Base-by-base conservation (phyloP, 331 rosid genomes). In the Quercus tomentella region DNA sequence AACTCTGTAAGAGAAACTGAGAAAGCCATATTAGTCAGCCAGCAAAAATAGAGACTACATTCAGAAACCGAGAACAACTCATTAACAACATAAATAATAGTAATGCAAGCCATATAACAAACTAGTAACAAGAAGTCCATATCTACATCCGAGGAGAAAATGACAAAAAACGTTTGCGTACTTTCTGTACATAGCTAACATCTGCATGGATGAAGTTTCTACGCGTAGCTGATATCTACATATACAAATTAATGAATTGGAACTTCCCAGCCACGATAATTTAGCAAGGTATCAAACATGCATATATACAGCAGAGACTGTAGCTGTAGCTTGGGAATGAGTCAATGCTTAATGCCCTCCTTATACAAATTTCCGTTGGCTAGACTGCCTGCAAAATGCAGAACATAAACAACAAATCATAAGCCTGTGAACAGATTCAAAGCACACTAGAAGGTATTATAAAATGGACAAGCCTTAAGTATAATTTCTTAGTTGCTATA, bases 321-420 rank as follows among this genome's bases (percentile, higher is more conserved):
- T 25, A 22, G 25, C 75, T 2, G 35, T 2, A 71, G 57, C 58
- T 71, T 43, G 37, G 14, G 16, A 57, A 3, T n/a, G 81, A 25
- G 7, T 20, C 60, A 61, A 3, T 33, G 17, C 56, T 4, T 12
- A 14, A 30, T 49, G 52, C 25, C 45, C 72, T 54, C 73, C 52
- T 12, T 43, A 41, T 15, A 25, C 14, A 5, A 51, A 22, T 63
- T 35, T 78, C 76, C 55, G 4, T 14, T 0, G 71, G 56, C 63
- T 15, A 7, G 22, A 45, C 65, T 63, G 54, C 82, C 88, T 85
- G 88, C 82, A 66, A 74, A 17, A 68, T 26, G 70, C n/a, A 26
- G 22, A 56, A 25, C 69, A 58, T 17, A 51, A 45, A 28, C 20
- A 81, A 58, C 2, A 35, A 31, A 72, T 72, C 14, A 84, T 14